These are phyloP conservation scores for Neohortaea acidophila DNA, from an alignment of 495 filamentous ascomycete species.

Conservation along the genomic window DNA sequence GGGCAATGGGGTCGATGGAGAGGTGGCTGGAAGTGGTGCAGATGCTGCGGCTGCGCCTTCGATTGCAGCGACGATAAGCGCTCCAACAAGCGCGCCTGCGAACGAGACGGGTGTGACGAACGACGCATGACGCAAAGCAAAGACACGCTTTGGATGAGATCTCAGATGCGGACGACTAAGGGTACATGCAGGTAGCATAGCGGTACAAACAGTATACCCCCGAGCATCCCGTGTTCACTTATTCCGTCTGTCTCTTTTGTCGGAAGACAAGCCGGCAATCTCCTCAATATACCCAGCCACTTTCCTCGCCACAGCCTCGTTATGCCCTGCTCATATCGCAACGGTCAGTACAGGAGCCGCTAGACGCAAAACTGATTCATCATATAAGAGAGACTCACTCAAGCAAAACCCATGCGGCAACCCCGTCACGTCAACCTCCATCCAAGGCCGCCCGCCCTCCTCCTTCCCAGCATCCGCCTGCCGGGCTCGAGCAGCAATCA, in stretches of 20 bases:
- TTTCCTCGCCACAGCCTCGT: constrained; percentile 35
- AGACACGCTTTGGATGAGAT: no score
- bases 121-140: no score
- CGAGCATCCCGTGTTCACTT: no score
- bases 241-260: no score
- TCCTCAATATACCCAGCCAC: constrained; percentile 40
- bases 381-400: constrained; percentile 47
- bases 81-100: no score
- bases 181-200: no score
- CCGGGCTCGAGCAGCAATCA: constrained; percentile 43
- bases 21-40: background rate
- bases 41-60: background rate
- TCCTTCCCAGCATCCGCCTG: constrained; percentile 11
- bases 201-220: no score
- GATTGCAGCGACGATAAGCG: no score
- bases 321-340: constrained; percentile 10
- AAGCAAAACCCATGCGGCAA: constrained; percentile 76
- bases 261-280: no score
- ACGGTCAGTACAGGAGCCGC: background rate
- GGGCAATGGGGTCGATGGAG: background rate
- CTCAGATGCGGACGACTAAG: no score
- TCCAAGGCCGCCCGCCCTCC: constrained; percentile 38
- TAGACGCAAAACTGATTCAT: background rate
- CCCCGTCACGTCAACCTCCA: constrained; percentile 54
- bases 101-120: no score